phyloP scores from a whole-genome alignment of 2,329 filamentous ascomycete genomes.

The Thelonectria olida region DNA sequence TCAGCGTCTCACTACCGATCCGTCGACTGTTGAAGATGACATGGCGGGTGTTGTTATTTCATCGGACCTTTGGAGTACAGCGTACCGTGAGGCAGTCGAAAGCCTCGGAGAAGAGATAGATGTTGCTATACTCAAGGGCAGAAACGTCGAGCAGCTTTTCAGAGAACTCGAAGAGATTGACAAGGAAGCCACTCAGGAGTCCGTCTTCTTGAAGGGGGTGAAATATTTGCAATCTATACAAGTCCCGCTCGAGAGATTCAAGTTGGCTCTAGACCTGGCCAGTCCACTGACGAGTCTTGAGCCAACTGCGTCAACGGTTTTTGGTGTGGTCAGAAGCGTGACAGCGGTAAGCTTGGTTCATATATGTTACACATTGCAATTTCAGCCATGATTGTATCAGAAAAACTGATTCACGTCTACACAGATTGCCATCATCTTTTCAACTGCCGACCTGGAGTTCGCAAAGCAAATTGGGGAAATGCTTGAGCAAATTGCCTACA shows the following conservation, averaged over 20 bases:
- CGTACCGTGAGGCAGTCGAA: slow-evolving; percentile 40
- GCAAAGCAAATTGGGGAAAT: slow-evolving; percentile 39
- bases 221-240: slow-evolving; percentile 19
- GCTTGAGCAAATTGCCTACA: slow-evolving; percentile 42
- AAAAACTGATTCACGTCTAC: slow-evolving; percentile 1
- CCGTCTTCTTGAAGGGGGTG: slow-evolving; percentile 26
- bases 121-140: slow-evolving; percentile 37
- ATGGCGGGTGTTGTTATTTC: background rate
- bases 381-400: background rate
- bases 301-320: slow-evolving; percentile 33
- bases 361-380: background rate
- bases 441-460: slow-evolving; percentile 28
- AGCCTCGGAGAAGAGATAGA: slow-evolving; percentile 38
- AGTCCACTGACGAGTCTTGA: slow-evolving; percentile 34
- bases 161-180: slow-evolving; percentile 36
- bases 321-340: slow-evolving; percentile 38
- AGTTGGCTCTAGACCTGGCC: slow-evolving; percentile 25
- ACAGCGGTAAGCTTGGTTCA: slow-evolving; percentile 33
- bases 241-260: slow-evolving; percentile 26
- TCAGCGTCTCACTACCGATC: background rate
- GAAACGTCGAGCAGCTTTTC: slow-evolving; percentile 37
- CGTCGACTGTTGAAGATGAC: background rate
- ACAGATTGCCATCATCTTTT: slow-evolving; percentile 40
- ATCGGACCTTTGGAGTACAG: slow-evolving; percentile 40
- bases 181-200: slow-evolving; percentile 32